These are phyloP conservation scores for Phascolomyces articulosus DNA, from an alignment of 371 early-diverging fungal species.

Conservation along the genomic window DNA sequence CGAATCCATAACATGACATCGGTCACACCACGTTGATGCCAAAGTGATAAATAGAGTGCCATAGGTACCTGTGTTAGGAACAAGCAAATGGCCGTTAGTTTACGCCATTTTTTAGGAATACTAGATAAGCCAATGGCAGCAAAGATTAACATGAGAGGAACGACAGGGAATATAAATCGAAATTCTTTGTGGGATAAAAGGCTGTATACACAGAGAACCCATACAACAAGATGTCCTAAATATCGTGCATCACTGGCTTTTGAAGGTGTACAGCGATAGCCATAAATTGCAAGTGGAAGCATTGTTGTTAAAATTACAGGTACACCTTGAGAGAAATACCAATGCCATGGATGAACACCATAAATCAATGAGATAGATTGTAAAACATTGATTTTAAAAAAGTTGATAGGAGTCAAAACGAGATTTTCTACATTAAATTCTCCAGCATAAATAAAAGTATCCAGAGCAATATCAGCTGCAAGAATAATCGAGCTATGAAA, in stretches of 20 bases:
- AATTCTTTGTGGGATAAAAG: conserved; percentile 91
- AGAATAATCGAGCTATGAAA: conserved; percentile 32
- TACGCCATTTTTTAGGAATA: conserved; percentile 15
- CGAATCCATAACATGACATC: conserved; percentile 81
- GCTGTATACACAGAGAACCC: conserved; percentile 71
- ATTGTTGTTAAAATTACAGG: conserved; percentile 79
- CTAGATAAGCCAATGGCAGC: conserved; percentile 58
- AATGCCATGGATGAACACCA: conserved; percentile 88
- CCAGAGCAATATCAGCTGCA: conserved; percentile 54
- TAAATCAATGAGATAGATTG: conserved; percentile 83
- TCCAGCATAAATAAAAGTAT: conserved; percentile 47
- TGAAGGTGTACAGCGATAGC: conserved; percentile 16
- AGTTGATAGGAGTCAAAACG: conserved; percentile 74
- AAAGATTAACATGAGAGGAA: conserved; percentile 76
- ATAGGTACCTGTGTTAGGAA: conserved; percentile 68
- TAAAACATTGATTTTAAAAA: conserved; percentile 80
- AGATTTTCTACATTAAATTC: conserved; percentile 11
- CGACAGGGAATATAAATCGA: conserved; percentile 85
- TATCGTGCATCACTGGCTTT: conserved; percentile 1
- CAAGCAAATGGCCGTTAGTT: conserved; percentile 17
- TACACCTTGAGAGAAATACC: conserved; percentile 84
- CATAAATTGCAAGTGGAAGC: conserved; percentile 58
- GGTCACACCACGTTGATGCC: conserved; percentile 93
- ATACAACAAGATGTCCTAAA: conserved; percentile 26
- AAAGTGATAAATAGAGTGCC: conserved; percentile 68